Conservation (phyloP, 2,329 filamentous ascomycete species). For the Alternaria sp. region DNA sequence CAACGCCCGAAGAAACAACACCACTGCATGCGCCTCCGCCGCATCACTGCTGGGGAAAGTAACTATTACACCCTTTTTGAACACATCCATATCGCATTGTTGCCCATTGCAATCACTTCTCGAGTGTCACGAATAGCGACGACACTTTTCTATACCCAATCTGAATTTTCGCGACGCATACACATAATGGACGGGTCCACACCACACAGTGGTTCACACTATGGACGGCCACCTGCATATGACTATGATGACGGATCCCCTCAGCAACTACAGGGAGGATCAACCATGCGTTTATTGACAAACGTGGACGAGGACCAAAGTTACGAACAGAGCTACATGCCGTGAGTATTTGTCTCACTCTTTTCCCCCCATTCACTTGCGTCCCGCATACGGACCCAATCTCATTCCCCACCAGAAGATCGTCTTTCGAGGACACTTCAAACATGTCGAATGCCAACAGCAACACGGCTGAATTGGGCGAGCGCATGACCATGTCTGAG, state of each 20-base stretch:
- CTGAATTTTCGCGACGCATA: constrained; percentile 5
- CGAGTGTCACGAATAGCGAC: constrained; percentile 1
- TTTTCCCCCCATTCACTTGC: constrained; percentile 31
- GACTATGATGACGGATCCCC: constrained; percentile 50
- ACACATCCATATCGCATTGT: constrained; percentile 26
- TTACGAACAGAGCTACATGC: constrained; percentile 50
- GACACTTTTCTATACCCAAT: constrained; percentile 1
- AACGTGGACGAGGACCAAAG: constrained; percentile 51
- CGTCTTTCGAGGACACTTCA: constrained; percentile 40
- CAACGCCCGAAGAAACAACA: constrained; percentile 21
- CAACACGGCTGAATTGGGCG: constrained; percentile 43
- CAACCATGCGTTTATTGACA: constrained; percentile 60
- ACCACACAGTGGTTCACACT: constrained; percentile 44
- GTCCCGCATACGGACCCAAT: constrained; percentile 30
- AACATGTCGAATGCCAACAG: constrained; percentile 42
- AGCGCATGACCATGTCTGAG: constrained; percentile 31
- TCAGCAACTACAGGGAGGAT: constrained; percentile 47
- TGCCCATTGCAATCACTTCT: constrained; percentile 14
- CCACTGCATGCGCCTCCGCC: constrained; percentile 4
- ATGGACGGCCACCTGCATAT: constrained; percentile 54
- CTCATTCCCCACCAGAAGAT: constrained; percentile 32
- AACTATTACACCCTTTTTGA: constrained; percentile 17
- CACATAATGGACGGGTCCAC: constrained; percentile 42
- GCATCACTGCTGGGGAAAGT: constrained; percentile 6
- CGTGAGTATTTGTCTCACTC: constrained; percentile 49